These are phyloP conservation scores for Salinomyces thailandicus DNA, from an alignment of 2,329 filamentous ascomycete genomes.

Conservation along the genomic window DNA sequence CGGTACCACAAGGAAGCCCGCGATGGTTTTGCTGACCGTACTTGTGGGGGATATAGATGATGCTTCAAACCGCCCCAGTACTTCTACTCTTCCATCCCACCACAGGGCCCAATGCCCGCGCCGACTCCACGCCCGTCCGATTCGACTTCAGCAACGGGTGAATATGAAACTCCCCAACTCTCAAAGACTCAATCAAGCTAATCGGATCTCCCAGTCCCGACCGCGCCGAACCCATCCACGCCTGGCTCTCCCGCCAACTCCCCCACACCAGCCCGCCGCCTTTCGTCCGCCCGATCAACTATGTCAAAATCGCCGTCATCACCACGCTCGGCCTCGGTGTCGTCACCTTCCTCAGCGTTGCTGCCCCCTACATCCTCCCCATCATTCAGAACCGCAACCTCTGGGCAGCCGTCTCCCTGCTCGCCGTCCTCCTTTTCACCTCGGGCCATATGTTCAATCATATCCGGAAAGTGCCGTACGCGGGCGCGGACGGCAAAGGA, in stretches of 20 bases:
- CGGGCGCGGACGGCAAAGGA: constrained; percentile 71
- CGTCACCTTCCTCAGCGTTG: constrained; percentile 57
- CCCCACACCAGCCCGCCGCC: constrained; percentile 62
- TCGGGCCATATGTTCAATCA: constrained; percentile 99
- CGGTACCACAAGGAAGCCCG: no score
- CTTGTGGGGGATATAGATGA: constrained; percentile 48
- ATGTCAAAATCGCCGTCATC: constrained; percentile 58
- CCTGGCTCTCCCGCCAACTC: constrained; percentile 69
- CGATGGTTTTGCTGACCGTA: neutral
- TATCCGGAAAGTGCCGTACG: constrained; percentile 91
- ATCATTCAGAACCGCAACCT: constrained; percentile 81
- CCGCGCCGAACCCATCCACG: constrained; percentile 65
- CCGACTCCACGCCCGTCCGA: constrained; percentile 58
- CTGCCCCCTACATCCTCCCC: constrained; percentile 69
- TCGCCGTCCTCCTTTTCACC: constrained; percentile 83
- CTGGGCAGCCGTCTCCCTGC: constrained; percentile 83
- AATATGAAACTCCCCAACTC: constrained; percentile 25
- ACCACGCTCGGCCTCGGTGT: constrained; percentile 59
- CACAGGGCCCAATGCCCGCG: constrained; percentile 63
- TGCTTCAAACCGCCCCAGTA: constrained; percentile 87
- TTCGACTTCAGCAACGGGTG: constrained; percentile 81
- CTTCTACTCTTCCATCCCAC: constrained; percentile 82
- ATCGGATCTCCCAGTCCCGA: constrained; percentile 46
- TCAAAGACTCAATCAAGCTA: constrained; percentile 4
- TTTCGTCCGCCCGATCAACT: constrained; percentile 82